Percentiles rank a stretch among this genome's conserved stretches.
These are phyloP conservation scores for Porphyrellus sp. DNA, from an alignment of 1,284 basidiomycete species.

Conservation along the genomic window DNA sequence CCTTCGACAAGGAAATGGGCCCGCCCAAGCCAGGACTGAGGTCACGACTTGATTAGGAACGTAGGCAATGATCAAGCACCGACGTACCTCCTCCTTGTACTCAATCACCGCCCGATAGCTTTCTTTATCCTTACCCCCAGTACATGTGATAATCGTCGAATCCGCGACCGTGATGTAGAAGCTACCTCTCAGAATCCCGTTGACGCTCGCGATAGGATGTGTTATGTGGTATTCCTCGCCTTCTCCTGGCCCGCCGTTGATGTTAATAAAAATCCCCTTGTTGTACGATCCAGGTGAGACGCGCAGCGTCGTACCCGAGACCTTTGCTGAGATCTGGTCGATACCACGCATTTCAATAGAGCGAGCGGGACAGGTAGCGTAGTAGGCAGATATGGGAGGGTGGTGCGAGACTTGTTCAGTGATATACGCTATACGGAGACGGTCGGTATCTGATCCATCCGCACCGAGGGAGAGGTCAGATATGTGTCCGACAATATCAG, in stretches of 20 bases:
- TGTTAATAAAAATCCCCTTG: slow-evolving; percentile 82
- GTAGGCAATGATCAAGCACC: neutral
- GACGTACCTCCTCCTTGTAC: slow-evolving; percentile 90
- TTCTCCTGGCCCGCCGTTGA: slow-evolving; percentile 72
- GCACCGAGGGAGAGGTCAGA: slow-evolving; percentile 58
- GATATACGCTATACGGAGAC: slow-evolving; percentile 64
- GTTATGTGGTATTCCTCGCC: slow-evolving; percentile 88
- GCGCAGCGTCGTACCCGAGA: slow-evolving; percentile 81
- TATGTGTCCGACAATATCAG: slow-evolving; percentile 48
- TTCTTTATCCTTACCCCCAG: slow-evolving; percentile 58
- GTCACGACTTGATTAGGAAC: slow-evolving; percentile 5
- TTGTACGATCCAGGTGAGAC: slow-evolving; percentile 82
- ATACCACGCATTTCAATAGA: slow-evolving; percentile 73
- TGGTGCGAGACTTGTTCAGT: slow-evolving; percentile 94
- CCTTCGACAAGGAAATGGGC: slow-evolving; percentile 89
- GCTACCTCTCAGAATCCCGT: slow-evolving; percentile 85
- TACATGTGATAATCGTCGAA: slow-evolving; percentile 80
- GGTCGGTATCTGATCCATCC: slow-evolving; percentile 21
- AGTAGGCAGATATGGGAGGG: slow-evolving; percentile 90
- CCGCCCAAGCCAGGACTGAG: slow-evolving; percentile 86
- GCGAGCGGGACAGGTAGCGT: slow-evolving; percentile 72
- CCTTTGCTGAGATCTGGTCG: slow-evolving; percentile 92
- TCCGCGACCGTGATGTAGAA: slow-evolving; percentile 89
- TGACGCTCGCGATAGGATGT: slow-evolving; percentile 87
- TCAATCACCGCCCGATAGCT: slow-evolving; percentile 82